Evolutionary conservation across 768 basidiomycete genomes (phyloP).

Genomic region (Trametes coccinea): DNA sequence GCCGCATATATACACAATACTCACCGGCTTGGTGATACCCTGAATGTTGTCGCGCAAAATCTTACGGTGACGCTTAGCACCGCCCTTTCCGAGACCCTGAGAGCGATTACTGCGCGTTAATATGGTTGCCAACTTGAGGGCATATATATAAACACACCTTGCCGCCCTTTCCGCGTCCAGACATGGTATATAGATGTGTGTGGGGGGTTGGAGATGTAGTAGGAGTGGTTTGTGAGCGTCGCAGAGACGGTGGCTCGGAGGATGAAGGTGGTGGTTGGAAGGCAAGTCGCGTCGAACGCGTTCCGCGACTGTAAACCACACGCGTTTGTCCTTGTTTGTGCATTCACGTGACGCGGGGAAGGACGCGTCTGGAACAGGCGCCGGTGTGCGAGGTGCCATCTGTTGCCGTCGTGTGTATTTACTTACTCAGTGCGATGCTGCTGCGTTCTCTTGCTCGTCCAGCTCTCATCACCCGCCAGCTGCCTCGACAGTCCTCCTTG

Average conservation of each 20-base stretch:
- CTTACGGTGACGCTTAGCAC: slow-evolving; percentile 79
- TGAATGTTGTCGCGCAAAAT: slow-evolving; percentile 83
- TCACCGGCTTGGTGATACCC: slow-evolving; percentile 67
- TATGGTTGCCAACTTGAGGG: background rate
- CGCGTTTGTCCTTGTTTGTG: slow-evolving; percentile 23
- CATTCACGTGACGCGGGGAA: slow-evolving; percentile 17
- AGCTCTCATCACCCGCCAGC: slow-evolving; percentile 14
- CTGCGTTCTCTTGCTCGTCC: slow-evolving; percentile 19
- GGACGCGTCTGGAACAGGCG: slow-evolving; percentile 13
- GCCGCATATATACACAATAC: slow-evolving; percentile 11
- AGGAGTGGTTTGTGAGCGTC: slow-evolving; percentile 11
- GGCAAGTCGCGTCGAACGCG: slow-evolving; percentile 25
- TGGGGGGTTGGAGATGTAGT: slow-evolving; percentile 16
- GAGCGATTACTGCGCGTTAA: background rate
- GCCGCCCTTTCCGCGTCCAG: slow-evolving; percentile 79
- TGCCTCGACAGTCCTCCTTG: slow-evolving; percentile 7
- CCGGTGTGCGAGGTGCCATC: slow-evolving; percentile 4
- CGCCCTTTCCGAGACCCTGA: slow-evolving; percentile 76
- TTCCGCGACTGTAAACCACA: slow-evolving; percentile 18
- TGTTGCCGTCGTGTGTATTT: background rate
- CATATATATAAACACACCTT: slow-evolving; percentile 44
- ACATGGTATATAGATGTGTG: slow-evolving; percentile 46
- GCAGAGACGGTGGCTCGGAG: slow-evolving; percentile 18
- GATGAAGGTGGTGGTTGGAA: slow-evolving; percentile 18
- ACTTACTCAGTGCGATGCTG: slow-evolving; percentile 12